phyloP scores from a whole-genome alignment of 371 early-diverging fungal species.

The Capillidium rhysosporum region DNA sequence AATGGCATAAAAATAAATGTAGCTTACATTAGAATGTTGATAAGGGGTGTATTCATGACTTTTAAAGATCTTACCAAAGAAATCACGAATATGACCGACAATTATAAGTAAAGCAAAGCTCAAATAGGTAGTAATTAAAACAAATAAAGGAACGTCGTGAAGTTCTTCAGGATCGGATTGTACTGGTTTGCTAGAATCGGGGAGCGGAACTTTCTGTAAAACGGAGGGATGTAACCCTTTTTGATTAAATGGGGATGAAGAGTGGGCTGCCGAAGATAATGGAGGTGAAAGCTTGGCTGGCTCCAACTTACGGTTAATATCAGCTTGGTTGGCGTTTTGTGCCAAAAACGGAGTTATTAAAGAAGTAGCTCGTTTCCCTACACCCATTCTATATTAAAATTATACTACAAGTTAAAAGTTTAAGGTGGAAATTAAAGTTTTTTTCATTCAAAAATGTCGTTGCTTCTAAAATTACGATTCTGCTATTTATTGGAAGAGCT shows the following conservation, averaged over 20 bases:
- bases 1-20: background rate
- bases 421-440: too few relatives aligned
- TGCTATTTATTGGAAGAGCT: too few relatives aligned
- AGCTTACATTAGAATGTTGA: background rate
- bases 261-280: conserved; percentile 2
- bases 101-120: conserved; percentile 86
- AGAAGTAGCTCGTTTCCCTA: background rate
- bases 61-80: conserved; percentile 55
- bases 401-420: too few relatives aligned
- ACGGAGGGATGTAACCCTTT: conserved; percentile 4
- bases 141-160: conserved; percentile 11
- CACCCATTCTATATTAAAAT: background rate
- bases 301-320: too few relatives aligned
- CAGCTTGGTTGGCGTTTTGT: too few relatives aligned
- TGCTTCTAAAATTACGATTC: too few relatives aligned
- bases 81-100: conserved; percentile 82
- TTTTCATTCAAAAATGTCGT: too few relatives aligned
- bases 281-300: conserved; percentile 1
- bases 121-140: conserved; percentile 86
- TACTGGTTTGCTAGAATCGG: background rate
- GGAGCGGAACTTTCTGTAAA: conserved; percentile 1
- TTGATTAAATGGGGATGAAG: background rate
- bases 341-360: too few relatives aligned
- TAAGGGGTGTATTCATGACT: conserved; percentile 3
- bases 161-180: conserved; percentile 7